phyloP scores from a whole-genome alignment of 106 monocot species.

The Dactylorhiza incarnata region DNA sequence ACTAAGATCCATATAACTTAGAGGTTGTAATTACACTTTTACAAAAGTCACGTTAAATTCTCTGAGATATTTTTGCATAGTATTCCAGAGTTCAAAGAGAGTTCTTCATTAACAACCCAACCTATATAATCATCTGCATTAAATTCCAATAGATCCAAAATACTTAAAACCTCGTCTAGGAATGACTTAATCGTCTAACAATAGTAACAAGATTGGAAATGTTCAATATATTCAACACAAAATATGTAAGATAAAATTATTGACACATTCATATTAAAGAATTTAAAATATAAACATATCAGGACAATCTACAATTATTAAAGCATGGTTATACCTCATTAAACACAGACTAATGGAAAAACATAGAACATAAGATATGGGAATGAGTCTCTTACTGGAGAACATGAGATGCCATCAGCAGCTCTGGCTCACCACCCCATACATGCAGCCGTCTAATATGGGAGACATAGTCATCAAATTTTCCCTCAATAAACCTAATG shows the following conservation, averaged over 20 bases:
- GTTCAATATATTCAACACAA: neutral
- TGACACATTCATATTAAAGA: neutral
- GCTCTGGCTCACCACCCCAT: constrained; percentile 97
- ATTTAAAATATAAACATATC: neutral
- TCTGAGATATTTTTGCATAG: too few relatives aligned
- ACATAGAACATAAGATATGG: neutral
- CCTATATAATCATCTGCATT: too few relatives aligned
- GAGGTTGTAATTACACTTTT: too few relatives aligned
- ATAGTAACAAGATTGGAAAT: neutral
- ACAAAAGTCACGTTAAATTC: too few relatives aligned
- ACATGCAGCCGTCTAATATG: constrained; percentile 86
- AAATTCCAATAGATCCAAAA: too few relatives aligned
- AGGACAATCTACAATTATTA: neutral
- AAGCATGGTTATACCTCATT: neutral
- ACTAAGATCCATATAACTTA: too few relatives aligned
- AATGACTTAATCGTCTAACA: too few relatives aligned
- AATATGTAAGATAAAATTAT: neutral
- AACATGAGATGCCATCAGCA: constrained; percentile 96
- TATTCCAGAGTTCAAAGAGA: too few relatives aligned
- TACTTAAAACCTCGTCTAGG: too few relatives aligned
- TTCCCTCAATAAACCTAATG: constrained; percentile 89
- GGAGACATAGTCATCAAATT: constrained; percentile 82
- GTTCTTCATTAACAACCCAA: too few relatives aligned
- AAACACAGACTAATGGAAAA: neutral
- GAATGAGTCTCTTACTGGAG: constrained; percentile 43